Evolutionary conservation across 1,284 basidiomycete genomes (phyloP).

Genomic region (Cystobasidiaceae sp.): DNA sequence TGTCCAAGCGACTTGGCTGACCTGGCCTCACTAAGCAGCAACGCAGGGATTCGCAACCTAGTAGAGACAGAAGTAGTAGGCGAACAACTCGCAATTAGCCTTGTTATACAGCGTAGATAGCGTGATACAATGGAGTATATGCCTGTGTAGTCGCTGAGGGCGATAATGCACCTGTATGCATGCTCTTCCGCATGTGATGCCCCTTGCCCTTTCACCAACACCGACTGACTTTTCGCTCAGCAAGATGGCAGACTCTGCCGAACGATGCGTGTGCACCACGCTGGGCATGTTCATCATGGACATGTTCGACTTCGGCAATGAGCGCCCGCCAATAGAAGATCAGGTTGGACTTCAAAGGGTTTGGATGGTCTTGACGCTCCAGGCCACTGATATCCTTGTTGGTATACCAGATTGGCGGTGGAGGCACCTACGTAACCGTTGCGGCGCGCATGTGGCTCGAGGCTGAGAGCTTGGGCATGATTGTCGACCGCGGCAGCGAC

Average conservation of each 20-base stretch:
- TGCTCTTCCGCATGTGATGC: too few relatives aligned
- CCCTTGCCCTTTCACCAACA: slow-evolving; percentile 2
- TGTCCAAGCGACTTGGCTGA: background rate
- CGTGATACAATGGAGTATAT: too few relatives aligned
- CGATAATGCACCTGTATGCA: too few relatives aligned
- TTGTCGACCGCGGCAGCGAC: slow-evolving; percentile 75
- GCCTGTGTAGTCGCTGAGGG: too few relatives aligned
- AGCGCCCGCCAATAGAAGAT: slow-evolving; percentile 52
- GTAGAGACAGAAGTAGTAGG: background rate
- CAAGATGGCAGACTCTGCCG: background rate
- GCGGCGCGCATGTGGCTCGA: slow-evolving; percentile 76
- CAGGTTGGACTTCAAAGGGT: slow-evolving; percentile 44
- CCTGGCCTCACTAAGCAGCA: background rate
- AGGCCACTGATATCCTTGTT: background rate
- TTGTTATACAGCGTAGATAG: background rate
- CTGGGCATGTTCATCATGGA: slow-evolving; percentile 86
- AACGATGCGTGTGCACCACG: slow-evolving; percentile 27
- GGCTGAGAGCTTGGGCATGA: slow-evolving; percentile 63
- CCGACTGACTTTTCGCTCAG: background rate
- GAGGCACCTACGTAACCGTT: slow-evolving; percentile 61
- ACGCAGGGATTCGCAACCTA: background rate
- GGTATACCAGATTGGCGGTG: slow-evolving; percentile 87
- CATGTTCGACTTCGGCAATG: slow-evolving; percentile 62
- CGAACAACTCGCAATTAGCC: background rate
- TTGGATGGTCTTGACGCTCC: background rate